Base-by-base conservation (phyloP, 2,329 filamentous ascomycete species). In the Diaporthe australafricana region DNA sequence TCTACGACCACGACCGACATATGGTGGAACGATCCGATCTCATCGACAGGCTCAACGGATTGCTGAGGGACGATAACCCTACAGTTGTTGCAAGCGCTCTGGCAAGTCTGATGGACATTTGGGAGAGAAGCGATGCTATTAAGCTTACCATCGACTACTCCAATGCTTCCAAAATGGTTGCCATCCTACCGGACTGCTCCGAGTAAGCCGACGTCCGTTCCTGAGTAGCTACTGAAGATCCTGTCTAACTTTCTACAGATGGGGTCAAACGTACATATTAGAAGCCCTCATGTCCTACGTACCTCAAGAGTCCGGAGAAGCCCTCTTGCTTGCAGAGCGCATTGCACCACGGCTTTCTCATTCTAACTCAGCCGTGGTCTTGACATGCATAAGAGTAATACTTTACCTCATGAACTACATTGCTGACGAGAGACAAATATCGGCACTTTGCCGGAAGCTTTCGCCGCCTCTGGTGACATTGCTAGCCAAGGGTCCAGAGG, bases 381-480 rank as follows among this genome's bases (percentile, higher is more conserved):
- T 99, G 72, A 98, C 96, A 5, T 98, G 95, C 80, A 98, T 98
- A 78, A 92, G 96, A 71, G 96, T 99, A 50, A 95, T 99, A 45
- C 89, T 99, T 65, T 99, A 99, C 80, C 88, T 99, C 72, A 96
- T 98, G 94, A 99, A 99, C 85, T 99, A 99, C 84, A 98, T 99
- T 77, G 89, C 93, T 67, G 95, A 98, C 77, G 90, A 96, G 79
- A 96, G 94, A 83, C 93, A 97, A 76, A 94, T 98, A 74, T 91
- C 93, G 5, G 90, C 92, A 1, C 86, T 99, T 48, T 98, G 95
- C 82, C 91, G 93, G 77, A 99, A 98, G 83, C 88, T 99, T 14
- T 98, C 96, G 8, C 96, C 96, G 17, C 96, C 96, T 3, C 88
- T 99, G 5, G 96, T 99, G 40, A 99, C 96, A 0, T 87, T 99